Conservation (phyloP, 768 basidiomycete species). For the Trametes gibbosa region DNA sequence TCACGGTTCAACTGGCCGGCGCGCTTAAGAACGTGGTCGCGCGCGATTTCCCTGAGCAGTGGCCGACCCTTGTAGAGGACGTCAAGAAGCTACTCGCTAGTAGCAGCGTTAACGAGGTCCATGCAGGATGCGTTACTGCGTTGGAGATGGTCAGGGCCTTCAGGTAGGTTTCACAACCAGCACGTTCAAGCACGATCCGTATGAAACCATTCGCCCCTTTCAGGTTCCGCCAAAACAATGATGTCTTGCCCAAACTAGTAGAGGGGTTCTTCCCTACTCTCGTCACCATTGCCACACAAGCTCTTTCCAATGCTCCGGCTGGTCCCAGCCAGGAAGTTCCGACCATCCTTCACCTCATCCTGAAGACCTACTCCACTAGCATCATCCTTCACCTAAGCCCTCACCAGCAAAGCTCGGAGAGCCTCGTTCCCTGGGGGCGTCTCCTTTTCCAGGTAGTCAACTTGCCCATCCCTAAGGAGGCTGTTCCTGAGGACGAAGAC, state of each 20-base stretch:
- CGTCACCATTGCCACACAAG: constrained; percentile 67
- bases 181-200: too few species aligned
- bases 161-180: constrained; percentile 44
- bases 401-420: constrained; percentile 74
- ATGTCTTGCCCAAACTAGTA: constrained; percentile 57
- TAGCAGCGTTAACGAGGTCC: constrained; percentile 66
- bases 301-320: constrained; percentile 62
- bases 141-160: constrained; percentile 79
- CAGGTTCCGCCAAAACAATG: constrained; percentile 68
- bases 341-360: constrained; percentile 78
- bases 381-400: constrained; percentile 69
- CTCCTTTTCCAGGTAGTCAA: constrained; percentile 81
- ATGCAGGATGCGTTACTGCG: constrained; percentile 75
- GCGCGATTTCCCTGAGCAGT: constrained; percentile 75
- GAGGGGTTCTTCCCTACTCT: constrained; percentile 70
- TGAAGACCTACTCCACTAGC: constrained; percentile 84
- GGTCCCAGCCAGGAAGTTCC: constrained; percentile 70
- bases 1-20: constrained; percentile 74
- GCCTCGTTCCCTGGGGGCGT: constrained; percentile 84
- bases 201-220: not conserved
- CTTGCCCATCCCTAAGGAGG: constrained; percentile 60
- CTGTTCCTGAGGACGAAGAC: constrained; percentile 68
- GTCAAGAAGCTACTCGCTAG: constrained; percentile 64
- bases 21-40: constrained; percentile 71
- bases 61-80: constrained; percentile 67